Conservation (phyloP, 2,329 filamentous ascomycete genomes). For the Penicillium sp. region DNA sequence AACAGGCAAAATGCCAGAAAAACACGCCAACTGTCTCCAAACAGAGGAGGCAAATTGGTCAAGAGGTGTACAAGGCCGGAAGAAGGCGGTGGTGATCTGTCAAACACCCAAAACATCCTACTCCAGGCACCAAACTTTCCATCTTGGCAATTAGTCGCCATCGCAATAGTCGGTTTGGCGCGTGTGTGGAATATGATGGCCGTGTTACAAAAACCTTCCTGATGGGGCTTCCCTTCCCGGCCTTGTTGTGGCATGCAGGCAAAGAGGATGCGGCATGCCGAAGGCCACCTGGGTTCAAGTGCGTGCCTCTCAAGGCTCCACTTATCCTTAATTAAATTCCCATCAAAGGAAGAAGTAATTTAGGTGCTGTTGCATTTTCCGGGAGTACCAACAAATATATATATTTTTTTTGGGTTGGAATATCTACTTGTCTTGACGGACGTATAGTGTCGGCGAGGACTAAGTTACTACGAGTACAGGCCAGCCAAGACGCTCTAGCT, state of each 20-base stretch:
- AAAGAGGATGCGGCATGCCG: slow-evolving; percentile 12
- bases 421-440: not conserved
- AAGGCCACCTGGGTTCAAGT: not conserved
- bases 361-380: not conserved
- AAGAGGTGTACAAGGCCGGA: too few relatives aligned
- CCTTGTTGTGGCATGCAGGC: slow-evolving; percentile 22
- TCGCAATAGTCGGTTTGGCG: slow-evolving; percentile 15
- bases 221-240: too few relatives aligned
- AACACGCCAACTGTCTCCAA: not conserved
- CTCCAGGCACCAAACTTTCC: not conserved
- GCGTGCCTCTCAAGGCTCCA: not conserved
- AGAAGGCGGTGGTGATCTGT: not conserved
- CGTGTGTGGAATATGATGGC: slow-evolving; percentile 1
- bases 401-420: too few relatives aligned
- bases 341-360: not conserved
- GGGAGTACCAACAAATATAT: too few relatives aligned
- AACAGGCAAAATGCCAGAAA: not conserved
- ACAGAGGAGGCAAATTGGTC: not conserved
- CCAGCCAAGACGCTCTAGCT: not conserved
- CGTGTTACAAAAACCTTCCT: slow-evolving; percentile 23
- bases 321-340: not conserved
- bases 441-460: not conserved
- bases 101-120: not conserved
- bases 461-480: not conserved
- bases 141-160: slow-evolving; percentile 10